These are phyloP conservation scores for Gossypium aridum DNA, from an alignment of 441 rosid species.

Conservation along the genomic window DNA sequence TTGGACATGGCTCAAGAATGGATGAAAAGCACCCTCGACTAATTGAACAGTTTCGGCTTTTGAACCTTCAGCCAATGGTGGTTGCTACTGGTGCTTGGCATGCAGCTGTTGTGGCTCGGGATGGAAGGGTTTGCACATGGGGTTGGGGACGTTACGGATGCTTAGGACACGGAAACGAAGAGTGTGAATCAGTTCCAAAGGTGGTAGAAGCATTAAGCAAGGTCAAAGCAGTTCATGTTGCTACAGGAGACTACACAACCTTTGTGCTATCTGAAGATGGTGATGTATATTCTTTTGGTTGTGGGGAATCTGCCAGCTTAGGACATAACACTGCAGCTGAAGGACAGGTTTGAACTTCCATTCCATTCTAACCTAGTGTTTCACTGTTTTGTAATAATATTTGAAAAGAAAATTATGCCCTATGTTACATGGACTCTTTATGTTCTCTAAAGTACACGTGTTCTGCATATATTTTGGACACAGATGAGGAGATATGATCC, in stretches of 20 bases:
- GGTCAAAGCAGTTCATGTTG: conserved; percentile 83
- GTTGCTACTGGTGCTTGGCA: conserved; percentile 99
- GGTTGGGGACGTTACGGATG: conserved; percentile 99
- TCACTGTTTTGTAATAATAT: neutral
- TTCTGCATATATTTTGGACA: neutral
- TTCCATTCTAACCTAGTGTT: neutral
- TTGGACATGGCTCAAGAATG: conserved; percentile 88
- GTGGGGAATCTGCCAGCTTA: conserved; percentile 87
- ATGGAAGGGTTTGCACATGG: conserved; percentile 97
- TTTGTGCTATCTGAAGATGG: conserved; percentile 87
- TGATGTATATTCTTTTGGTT: conserved; percentile 86
- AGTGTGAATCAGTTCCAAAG: conserved; percentile 73
- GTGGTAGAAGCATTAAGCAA: conserved; percentile 73
- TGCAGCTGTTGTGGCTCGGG: conserved; percentile 87
- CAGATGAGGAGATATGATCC: neutral
- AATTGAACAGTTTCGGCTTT: conserved; percentile 59
- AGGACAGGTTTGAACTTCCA: conserved; percentile 49
- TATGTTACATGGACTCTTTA: neutral
- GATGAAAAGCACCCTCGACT: conserved; percentile 88
- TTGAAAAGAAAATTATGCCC: neutral
- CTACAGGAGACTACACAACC: conserved; percentile 92
- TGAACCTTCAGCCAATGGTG: conserved; percentile 80
- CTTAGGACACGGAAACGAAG: conserved; percentile 94
- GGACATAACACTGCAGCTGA: conserved; percentile 61
- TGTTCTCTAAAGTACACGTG: neutral